phyloP scores from a whole-genome alignment of 495 filamentous ascomycete species.

The Penicillium roqueforti region DNA sequence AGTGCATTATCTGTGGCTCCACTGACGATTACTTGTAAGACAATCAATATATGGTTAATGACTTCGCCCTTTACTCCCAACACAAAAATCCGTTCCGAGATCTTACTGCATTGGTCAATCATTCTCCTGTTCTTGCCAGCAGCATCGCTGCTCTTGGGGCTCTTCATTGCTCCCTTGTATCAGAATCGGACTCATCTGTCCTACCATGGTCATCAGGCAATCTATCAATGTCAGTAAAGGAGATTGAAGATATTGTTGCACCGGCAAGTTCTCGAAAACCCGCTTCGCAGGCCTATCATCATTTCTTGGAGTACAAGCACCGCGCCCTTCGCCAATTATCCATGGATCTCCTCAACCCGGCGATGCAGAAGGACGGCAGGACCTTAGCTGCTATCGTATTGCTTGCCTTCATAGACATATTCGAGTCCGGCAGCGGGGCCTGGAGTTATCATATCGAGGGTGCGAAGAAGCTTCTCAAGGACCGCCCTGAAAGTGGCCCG shows the following conservation, averaged over 20 bases:
- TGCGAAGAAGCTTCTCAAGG: conserved; percentile 39
- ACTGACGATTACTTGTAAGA: conserved; percentile 22
- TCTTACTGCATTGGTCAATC: conserved; percentile 35
- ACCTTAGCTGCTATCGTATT: conserved; percentile 41
- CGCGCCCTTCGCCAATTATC: conserved; percentile 41
- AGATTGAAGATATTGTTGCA: conserved; percentile 29
- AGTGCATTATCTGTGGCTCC: not conserved
- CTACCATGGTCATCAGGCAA: conserved; percentile 37
- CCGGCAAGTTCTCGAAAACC: conserved; percentile 28
- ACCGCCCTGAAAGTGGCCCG: conserved; percentile 22
- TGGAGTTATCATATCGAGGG: conserved; percentile 50
- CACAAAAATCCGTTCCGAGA: conserved; percentile 42
- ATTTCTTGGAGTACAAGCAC: conserved; percentile 43
- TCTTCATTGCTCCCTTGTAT: conserved; percentile 38
- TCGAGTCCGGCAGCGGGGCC: conserved; percentile 44
- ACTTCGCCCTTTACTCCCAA: conserved; percentile 39
- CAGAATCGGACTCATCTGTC: conserved; percentile 32
- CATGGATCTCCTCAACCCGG: conserved; percentile 32
- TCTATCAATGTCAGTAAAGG: conserved; percentile 19
- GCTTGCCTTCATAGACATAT: conserved; percentile 41
- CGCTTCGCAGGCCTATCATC: conserved; percentile 34
- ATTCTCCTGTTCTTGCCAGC: conserved; percentile 38
- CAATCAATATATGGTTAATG: conserved; percentile 32
- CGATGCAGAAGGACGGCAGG: conserved; percentile 38
- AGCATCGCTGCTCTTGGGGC: conserved; percentile 41